phyloP scores from a whole-genome alignment of 164 flowering plant species.

The Echeveria elegans region DNA sequence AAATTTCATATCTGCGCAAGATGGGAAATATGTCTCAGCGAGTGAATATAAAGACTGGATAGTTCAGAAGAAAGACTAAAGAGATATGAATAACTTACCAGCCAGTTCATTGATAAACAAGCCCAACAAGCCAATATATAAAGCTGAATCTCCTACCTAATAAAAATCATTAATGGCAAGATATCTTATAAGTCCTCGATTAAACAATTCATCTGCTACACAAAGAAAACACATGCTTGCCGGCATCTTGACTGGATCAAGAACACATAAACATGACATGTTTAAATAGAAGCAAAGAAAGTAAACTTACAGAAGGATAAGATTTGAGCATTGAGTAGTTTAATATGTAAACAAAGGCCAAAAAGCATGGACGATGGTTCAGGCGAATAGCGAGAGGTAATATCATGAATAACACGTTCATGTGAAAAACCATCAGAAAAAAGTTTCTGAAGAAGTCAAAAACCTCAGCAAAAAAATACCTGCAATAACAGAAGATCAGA shows the following conservation, averaged over 20 bases:
- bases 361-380: conserved; percentile 82
- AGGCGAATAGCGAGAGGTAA: conserved; percentile 82
- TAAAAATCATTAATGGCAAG: conserved; percentile 8
- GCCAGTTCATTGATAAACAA: conserved; percentile 77
- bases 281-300: conserved; percentile 4
- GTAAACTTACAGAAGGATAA: conserved; percentile 78
- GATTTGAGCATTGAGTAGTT: conserved; percentile 90
- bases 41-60: conserved; percentile 5
- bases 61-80: conserved; percentile 4
- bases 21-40: conserved; percentile 6
- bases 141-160: conserved; percentile 88
- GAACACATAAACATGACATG: neutral
- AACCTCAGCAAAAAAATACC: conserved; percentile 99
- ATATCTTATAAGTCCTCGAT: neutral
- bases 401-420: conserved; percentile 81
- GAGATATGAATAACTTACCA: conserved; percentile 35
- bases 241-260: neutral
- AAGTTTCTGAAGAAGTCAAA: conserved; percentile 83
- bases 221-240: neutral
- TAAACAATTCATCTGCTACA: no score
- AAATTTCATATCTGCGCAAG: conserved; percentile 72
- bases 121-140: conserved; percentile 71
- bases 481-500: conserved; percentile 22
- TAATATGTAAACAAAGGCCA: conserved; percentile 77
- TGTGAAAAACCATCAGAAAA: conserved; percentile 79